These are phyloP conservation scores for Botryotinia calthae DNA, from an alignment of 2,329 filamentous ascomycete genomes.

Conservation along the genomic window DNA sequence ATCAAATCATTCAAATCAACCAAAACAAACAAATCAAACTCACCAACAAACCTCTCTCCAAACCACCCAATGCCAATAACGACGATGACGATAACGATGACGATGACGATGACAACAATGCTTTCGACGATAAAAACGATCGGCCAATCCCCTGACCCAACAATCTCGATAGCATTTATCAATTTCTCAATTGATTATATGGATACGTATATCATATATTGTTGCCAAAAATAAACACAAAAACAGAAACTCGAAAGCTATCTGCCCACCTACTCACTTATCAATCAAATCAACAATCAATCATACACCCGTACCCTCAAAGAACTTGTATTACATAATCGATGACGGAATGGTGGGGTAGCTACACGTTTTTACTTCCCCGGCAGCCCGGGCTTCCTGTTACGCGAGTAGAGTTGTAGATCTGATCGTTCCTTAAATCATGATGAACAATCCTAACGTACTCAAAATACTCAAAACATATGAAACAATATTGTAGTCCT, in stretches of 20 bases:
- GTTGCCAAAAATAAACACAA: not conserved
- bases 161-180: not conserved
- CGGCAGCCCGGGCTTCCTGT: too few relatives aligned
- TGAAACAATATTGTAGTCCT: not conserved
- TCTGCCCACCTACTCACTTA: not conserved
- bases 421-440: not conserved
- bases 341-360: constrained; percentile 13
- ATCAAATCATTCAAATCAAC: too few relatives aligned
- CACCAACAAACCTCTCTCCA: not conserved
- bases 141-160: not conserved
- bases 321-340: not conserved
- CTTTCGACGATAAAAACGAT: not conserved
- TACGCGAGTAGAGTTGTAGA: not conserved
- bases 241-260: not conserved
- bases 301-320: not conserved
- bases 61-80: not conserved
- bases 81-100: too few relatives aligned
- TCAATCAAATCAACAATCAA: not conserved
- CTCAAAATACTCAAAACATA: not conserved
- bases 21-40: not conserved
- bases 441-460: not conserved
- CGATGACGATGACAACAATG: too few relatives aligned
- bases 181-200: too few relatives aligned
- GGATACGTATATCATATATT: too few relatives aligned
- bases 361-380: not conserved